Evolutionary conservation across 495 filamentous ascomycete genomes (phyloP), one percentile per base, ranked within the genome.

Genomic region (Neurospora pannonica): DNA sequence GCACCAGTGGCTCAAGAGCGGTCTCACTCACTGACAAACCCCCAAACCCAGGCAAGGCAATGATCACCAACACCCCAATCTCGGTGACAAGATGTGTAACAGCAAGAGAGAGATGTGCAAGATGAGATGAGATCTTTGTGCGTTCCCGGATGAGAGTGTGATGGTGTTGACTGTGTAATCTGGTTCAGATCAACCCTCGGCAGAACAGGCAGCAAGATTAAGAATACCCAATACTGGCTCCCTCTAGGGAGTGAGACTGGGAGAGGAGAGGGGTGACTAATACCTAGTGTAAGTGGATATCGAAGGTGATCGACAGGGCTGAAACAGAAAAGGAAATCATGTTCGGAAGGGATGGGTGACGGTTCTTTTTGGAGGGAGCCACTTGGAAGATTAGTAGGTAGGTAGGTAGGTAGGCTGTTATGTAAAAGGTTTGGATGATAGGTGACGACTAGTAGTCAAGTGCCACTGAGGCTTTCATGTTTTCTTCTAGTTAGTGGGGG

Each of bases 301-400:
- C n/a, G 73, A 38, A 19, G 40, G 60, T 42, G 77, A 79, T 79
- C 76, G 73, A 71, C 77, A 76, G 73, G 77, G 77, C 77, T 79
- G 77, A 79, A 79, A 78, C 76, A 70, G 54, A 67, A 54, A 62
- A 67, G 54, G 54, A 34, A 28, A 34, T 67, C 54, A 67, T 67
- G 28, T 34, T 67, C 15, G 13, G 13, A 67, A 67, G 54, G 28
- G 54, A 67, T 34, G 54, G 54, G 13, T 13, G 54, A 67, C 24
- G 28, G 54, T 67, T 67, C 28, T 67, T 34, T 17, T 34, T 4
- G 54, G 54, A 67, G 54, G 54, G 31, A 67, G 54, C 13, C 54
- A 36, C 54, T 67, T 28, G 28, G 28, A 34, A 67, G 54, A 36
- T 36, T 67, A 36, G 54, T 62, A 62, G 48, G 48, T 28, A 60